phyloP scores from a whole-genome alignment of 2,329 filamentous ascomycete species.

The Fusarium verrucosum region DNA sequence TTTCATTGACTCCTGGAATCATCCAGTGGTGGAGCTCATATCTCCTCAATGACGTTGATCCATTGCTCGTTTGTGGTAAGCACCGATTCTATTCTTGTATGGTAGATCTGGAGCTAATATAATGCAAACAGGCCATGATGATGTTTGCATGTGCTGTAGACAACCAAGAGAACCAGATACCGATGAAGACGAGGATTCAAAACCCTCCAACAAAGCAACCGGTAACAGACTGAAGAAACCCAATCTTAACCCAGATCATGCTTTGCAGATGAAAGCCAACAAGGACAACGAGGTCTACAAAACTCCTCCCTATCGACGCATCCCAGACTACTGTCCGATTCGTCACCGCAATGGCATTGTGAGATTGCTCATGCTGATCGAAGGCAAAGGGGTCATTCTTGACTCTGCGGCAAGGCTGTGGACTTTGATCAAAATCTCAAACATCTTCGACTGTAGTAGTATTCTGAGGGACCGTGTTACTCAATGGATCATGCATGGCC shows the following conservation, averaged over 20 bases:
- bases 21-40: conserved; percentile 62
- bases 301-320: conserved; percentile 48
- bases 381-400: conserved; percentile 62
- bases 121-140: conserved; percentile 52
- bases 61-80: conserved; percentile 41
- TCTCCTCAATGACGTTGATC: conserved; percentile 46
- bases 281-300: conserved; percentile 32
- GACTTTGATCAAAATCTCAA: conserved; percentile 71
- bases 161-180: background rate
- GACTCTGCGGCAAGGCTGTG: conserved; percentile 74
- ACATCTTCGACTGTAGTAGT: conserved; percentile 62
- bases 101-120: background rate
- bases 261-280: conserved; percentile 39
- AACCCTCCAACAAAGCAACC: no score
- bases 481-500: conserved; percentile 65
- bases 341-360: conserved; percentile 72
- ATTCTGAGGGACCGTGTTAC: conserved; percentile 60
- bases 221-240: background rate
- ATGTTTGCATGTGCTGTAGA: conserved; percentile 49
- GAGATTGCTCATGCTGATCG: conserved; percentile 67
- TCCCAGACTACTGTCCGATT: conserved; percentile 69
- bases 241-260: background rate
- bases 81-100: background rate
- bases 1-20: conserved; percentile 66
- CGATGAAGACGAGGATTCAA: background rate